phyloP scores from a whole-genome alignment of 176 grass and related monocot species.

The Saccharum spontaneum region DNA sequence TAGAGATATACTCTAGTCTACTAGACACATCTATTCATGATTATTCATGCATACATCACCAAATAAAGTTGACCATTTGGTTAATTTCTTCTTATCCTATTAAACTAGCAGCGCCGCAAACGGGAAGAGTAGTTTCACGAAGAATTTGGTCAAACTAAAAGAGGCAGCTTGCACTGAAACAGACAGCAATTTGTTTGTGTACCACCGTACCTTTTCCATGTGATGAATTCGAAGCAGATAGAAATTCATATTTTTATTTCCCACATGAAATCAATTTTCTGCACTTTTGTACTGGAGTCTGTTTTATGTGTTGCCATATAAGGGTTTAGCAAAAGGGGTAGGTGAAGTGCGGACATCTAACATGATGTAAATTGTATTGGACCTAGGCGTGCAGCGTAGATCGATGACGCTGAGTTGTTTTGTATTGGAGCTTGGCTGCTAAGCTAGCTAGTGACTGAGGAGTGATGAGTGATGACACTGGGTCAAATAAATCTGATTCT shows the following conservation, averaged over 20 bases:
- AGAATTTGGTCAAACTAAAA: not conserved
- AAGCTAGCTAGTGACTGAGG: not conserved
- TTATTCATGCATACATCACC: not conserved
- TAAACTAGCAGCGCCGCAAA: not conserved
- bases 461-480: too few relatives aligned
- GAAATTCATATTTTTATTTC: not conserved
- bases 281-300: not conserved
- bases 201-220: not conserved
- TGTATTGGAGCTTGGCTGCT: not conserved
- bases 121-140: not conserved
- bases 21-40: not conserved
- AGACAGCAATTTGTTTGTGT: too few relatives aligned
- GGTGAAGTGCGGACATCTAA: not conserved
- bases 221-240: not conserved
- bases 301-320: not conserved
- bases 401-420: not conserved
- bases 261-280: not conserved
- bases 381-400: not conserved
- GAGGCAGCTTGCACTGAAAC: too few relatives aligned
- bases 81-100: not conserved
- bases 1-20: not conserved
- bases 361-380: not conserved
- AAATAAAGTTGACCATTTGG: not conserved
- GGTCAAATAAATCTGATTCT: not conserved
- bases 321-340: not conserved